Evolutionary conservation across 805 yeast species (phyloP), one percentile per base, ranked within the genome.

Genomic region (Myxozyma sirexii): DNA sequence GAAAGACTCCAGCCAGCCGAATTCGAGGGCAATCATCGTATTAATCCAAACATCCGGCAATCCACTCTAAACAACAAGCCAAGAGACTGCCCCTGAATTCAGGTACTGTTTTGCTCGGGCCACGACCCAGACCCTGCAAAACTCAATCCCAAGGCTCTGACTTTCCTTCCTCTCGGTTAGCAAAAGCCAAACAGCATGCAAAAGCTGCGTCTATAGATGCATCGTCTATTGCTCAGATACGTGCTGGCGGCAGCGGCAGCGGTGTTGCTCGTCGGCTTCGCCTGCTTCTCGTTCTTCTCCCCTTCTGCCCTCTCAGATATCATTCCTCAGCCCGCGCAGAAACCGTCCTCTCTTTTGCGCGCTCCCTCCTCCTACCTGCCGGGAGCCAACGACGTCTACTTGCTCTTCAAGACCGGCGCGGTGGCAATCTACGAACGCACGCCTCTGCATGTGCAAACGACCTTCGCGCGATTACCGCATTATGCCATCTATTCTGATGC

Each of bases 351-450:
- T 23, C 45, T 3, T 21, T 27, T 13, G 23, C 45, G 45, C 45
- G 27, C 15, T 27, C n/a, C 23, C 45, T 19, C 15, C 45, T 21
- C 23, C 45, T 19, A 21, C 42, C 29, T 15, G 24, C n/a, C 17
- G 12, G 65, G 67, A 15, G 39, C 64, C 26, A 26, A 27, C n/a
- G 56, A 24, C 27, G 45, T 53, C 31, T 17, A 10, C 7, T 37
- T 55, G 71, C 50, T 74, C 66, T 54, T 74, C 54, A 72, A 72
- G 54, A 72, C 76, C 1, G 76, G 77, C 15, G 67, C 70, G 5
- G 64, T 69, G 6, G 71, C 68, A 2, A 60, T 70, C 49, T 71
- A 73, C 73, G 46, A 64, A n/a, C 73, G 76, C n/a, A 45, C 72
- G 47, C 76, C 77, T 7, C 55, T 71, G 17, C 78, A 75, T 53